Evolutionary conservation across 148 eudicot species (phyloP).

Genomic region (Chenopodium berlandieri): DNA sequence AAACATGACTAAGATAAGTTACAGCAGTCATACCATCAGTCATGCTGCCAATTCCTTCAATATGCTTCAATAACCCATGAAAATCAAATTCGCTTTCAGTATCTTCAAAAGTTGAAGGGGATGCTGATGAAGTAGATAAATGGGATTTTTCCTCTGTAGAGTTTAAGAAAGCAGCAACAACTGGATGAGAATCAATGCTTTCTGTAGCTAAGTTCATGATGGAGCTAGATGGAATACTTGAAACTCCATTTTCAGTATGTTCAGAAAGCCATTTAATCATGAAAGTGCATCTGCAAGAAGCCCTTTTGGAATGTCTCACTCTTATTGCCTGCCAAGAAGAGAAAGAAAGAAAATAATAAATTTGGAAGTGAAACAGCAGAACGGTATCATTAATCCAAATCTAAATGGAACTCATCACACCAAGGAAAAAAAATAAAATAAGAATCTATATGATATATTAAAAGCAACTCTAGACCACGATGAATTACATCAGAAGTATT

Average conservation of each 20-base stretch:
- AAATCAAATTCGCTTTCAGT: conserved; percentile 44
- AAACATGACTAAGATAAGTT: not conserved
- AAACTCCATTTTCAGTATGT: conserved; percentile 28
- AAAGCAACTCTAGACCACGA: too few species aligned
- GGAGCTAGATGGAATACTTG: conserved; percentile 39
- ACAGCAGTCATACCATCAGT: conserved; percentile 32
- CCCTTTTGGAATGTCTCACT: conserved; percentile 57
- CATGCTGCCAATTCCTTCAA: conserved; percentile 40
- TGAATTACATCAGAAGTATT: too few species aligned
- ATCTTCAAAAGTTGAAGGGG: conserved; percentile 25
- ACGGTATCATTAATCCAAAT: conserved; percentile 1
- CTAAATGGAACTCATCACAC: not conserved
- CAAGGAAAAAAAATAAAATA: not conserved
- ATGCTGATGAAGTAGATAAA: conserved; percentile 21
- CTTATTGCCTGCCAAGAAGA: conserved; percentile 31
- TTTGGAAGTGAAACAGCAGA: not conserved
- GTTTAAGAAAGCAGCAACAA: conserved; percentile 42
- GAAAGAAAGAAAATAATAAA: not conserved
- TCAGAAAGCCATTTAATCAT: conserved; percentile 47
- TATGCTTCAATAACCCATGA: conserved; percentile 42
- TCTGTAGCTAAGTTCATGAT: conserved; percentile 46
- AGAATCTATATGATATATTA: not conserved
- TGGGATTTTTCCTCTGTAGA: conserved; percentile 19
- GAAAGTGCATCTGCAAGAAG: conserved; percentile 58
- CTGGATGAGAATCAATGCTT: conserved; percentile 44